These are phyloP conservation scores for Sordaria brevicollis DNA, from an alignment of 495 filamentous ascomycete genomes.

Conservation along the genomic window DNA sequence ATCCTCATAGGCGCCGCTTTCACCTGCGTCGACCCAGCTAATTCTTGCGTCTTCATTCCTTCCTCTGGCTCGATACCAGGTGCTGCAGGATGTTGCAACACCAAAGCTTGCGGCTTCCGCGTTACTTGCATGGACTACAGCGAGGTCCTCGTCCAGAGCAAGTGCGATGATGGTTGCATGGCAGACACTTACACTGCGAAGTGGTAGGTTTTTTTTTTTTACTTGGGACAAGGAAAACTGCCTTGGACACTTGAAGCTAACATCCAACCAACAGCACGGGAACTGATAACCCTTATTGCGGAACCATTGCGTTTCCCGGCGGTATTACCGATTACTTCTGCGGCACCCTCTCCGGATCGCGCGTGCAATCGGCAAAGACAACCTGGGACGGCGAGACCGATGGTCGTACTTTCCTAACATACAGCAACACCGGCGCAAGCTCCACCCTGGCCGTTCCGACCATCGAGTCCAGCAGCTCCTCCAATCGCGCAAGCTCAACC, in stretches of 20 bases:
- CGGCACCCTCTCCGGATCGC: constrained; percentile 13
- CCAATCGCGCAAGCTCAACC: not conserved
- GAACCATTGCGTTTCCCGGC: constrained; percentile 24
- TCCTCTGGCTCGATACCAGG: constrained; percentile 12
- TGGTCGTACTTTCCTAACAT: constrained; percentile 12
- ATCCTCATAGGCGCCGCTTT: constrained; percentile 19
- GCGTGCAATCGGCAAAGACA: constrained; percentile 22
- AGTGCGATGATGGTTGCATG: constrained; percentile 26
- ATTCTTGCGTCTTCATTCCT: constrained; percentile 24
- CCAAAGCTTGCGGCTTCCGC: constrained; percentile 17
- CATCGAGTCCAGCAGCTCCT: not conserved
- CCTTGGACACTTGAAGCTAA: constrained; percentile 1
- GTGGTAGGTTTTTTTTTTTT: constrained; percentile 19
- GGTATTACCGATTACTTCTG: constrained; percentile 33
- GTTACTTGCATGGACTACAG: constrained; percentile 20
- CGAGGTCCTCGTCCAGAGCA: constrained; percentile 10
- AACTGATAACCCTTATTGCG: constrained; percentile 19
- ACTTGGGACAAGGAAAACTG: not conserved
- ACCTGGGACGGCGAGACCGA: constrained; percentile 25
- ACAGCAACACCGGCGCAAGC: not conserved
- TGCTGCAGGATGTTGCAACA: constrained; percentile 28
- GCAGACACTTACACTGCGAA: constrained; percentile 26
- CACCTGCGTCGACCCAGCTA: constrained; percentile 18
- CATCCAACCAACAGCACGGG: constrained; percentile 16
- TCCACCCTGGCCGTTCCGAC: not conserved